Evolutionary conservation across 345 rosid species (phyloP), one percentile per base, ranked within the genome.

Genomic region (Camelina sativa): DNA sequence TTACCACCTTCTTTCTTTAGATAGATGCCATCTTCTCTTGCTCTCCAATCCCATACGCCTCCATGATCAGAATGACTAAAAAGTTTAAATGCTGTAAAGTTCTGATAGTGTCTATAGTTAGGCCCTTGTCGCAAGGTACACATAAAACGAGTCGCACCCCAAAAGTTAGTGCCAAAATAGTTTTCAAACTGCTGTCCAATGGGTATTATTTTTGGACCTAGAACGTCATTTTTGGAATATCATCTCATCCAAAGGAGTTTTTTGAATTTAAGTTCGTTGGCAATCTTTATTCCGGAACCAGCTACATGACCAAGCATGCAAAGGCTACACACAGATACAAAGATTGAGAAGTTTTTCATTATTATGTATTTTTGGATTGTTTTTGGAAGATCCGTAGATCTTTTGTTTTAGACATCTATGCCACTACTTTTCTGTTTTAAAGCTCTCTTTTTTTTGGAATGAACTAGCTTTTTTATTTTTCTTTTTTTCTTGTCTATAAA

Each of bases 21-120:
- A 58, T 58, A 58, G 7, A 58, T 58, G 1, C 44, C 63, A 58
- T 58, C 8, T 44, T 64, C 77, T 64, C 77, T 65, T 1, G 77
- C 71, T 46, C 71, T 73, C 77, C 77, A 73, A n/a, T 73, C 65
- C 77, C 77, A 73, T 8, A 55, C 0, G 57, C 57, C 71, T 44
- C 77, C 71, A 0, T 0, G 11, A 35, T 74, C 77, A 0, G 20
- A 0, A 0, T 2, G 1, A 65, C 51, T 35, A 1, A 2, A 3
- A 20, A 34, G 50, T 44, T 73, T 34, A 17, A 73, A 73, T 22
- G 57, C 65, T 44, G 44, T 53, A 23, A 73, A 64, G 0, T 5
- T 46, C 19, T 65, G 62, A 23, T 11, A 0, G 11, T 65, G 65
- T 46, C 38, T 64, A 23, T 6, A 73, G 0, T 47, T 23, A 20